Percentiles rank a stretch among this genome's conserved stretches.
phyloP scores from a whole-genome alignment of 441 rosid species.

The Gossypium gossypioides region DNA sequence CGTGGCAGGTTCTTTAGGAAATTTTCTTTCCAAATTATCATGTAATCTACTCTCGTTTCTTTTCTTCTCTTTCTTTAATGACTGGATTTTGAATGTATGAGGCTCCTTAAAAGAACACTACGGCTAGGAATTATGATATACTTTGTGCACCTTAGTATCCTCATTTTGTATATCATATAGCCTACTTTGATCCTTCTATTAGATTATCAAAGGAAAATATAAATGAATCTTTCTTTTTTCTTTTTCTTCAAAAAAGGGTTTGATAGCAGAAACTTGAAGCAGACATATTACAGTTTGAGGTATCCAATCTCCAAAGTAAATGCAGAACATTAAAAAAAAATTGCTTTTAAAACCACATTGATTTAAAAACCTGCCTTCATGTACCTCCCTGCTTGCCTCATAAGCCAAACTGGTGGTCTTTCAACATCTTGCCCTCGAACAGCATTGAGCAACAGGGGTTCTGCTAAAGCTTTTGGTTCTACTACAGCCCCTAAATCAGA shows the following conservation, averaged over 20 bases:
- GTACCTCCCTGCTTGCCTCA: slow-evolving; percentile 99
- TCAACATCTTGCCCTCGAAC: slow-evolving; percentile 82
- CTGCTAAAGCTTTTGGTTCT: slow-evolving; percentile 40
- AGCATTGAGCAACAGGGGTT: slow-evolving; percentile 82
- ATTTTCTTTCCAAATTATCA: neutral
- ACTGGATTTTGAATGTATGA: neutral
- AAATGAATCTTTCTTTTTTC: neutral
- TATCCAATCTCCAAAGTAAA: neutral
- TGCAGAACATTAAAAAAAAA: neutral
- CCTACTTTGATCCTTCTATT: neutral
- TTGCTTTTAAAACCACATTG: neutral
- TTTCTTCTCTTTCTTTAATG: neutral
- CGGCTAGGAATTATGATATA: neutral
- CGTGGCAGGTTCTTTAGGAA: neutral
- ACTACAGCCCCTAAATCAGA: slow-evolving; percentile 39
- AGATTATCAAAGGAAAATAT: neutral
- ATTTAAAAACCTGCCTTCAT: slow-evolving; percentile 81
- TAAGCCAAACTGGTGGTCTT: slow-evolving; percentile 98
- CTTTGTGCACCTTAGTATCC: neutral
- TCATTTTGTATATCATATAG: neutral
- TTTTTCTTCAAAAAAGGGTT: neutral
- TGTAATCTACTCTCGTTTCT: neutral
- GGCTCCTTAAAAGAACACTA: neutral
- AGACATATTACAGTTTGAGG: neutral
- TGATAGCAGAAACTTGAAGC: neutral